Evolutionary conservation across 257 asterid species (phyloP).

Genomic region (Schizonepeta tenuifolia): DNA sequence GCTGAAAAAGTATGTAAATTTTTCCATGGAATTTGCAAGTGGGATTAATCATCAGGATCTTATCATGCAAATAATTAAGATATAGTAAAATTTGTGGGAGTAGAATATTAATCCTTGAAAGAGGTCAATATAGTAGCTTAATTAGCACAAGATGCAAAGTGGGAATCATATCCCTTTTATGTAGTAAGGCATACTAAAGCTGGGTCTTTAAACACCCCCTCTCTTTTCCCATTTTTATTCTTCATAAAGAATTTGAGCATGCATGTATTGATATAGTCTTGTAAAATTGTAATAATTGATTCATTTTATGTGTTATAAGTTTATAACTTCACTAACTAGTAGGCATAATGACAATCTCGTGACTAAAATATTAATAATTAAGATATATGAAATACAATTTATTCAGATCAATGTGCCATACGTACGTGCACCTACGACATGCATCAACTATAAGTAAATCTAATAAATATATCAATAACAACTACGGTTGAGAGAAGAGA

Average conservation of each 20-base stretch:
- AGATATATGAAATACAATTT: too few relatives aligned
- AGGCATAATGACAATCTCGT: not conserved
- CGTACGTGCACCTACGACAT: too few relatives aligned
- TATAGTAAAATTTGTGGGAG: constrained; percentile 17
- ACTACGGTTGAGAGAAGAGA: too few relatives aligned
- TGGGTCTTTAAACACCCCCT: constrained; percentile 29
- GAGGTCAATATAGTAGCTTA: constrained; percentile 47
- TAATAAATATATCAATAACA: too few relatives aligned
- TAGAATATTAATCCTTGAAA: constrained; percentile 41
- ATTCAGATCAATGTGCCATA: too few relatives aligned
- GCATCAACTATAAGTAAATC: too few relatives aligned
- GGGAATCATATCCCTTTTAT: constrained; percentile 50
- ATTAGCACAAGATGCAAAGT: constrained; percentile 51
- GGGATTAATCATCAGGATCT: constrained; percentile 32
- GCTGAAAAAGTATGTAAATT: not conserved
- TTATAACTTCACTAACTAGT: not conserved
- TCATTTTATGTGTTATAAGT: not conserved
- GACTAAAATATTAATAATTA: too few relatives aligned
- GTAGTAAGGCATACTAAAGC: constrained; percentile 33
- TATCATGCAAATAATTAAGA: constrained; percentile 28
- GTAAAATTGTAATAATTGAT: not conserved
- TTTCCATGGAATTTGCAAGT: constrained; percentile 23
- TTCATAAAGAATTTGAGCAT: constrained; percentile 17
- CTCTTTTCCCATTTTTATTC: constrained; percentile 31
- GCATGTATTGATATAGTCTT: constrained; percentile 6